These are phyloP conservation scores for Kodamaea arcana DNA, from an alignment of 1,139 yeast species.

Conservation along the genomic window DNA sequence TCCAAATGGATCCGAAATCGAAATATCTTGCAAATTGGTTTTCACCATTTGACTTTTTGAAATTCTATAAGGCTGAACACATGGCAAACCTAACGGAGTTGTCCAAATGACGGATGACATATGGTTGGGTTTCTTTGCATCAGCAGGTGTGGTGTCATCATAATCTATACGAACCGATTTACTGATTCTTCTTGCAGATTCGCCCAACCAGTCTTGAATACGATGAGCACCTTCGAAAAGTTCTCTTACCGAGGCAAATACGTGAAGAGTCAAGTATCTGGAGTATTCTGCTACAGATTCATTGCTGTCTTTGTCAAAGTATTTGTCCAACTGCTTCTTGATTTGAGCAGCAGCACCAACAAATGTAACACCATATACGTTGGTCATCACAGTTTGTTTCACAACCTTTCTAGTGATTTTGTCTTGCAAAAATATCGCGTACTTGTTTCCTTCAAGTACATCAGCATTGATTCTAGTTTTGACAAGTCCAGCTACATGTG, in stretches of 20 bases:
- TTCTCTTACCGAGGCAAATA: conserved; percentile 79
- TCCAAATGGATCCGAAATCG: conserved; percentile 78
- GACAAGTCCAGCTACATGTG: conserved; percentile 77
- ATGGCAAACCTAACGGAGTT: conserved; percentile 87
- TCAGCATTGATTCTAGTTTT: conserved; percentile 55
- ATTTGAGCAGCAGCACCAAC: conserved; percentile 92
- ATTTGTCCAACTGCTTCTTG: conserved; percentile 53
- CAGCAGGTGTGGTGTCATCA: conserved; percentile 20
- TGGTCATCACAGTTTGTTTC: conserved; percentile 97
- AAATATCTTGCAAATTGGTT: conserved; percentile 81
- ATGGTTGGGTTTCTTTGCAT: conserved; percentile 49
- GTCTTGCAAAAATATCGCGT: conserved; percentile 54
- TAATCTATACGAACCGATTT: conserved; percentile 71
- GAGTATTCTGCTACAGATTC: conserved; percentile 44
- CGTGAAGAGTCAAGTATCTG: conserved; percentile 69
- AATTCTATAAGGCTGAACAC: conserved; percentile 92
- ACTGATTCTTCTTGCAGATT: conserved; percentile 76
- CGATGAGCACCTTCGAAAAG: conserved; percentile 89
- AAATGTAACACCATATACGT: conserved; percentile 95
- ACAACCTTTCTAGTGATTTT: conserved; percentile 81
- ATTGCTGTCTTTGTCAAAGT: conserved; percentile 43
- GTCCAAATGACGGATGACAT: conserved; percentile 97
- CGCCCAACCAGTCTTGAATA: conserved; percentile 95
- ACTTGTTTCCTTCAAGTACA: conserved; percentile 50
- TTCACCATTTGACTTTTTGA: conserved; percentile 57